Conservation (phyloP, 2,329 filamentous ascomycete genomes). For the Aspergillus cejpii region DNA sequence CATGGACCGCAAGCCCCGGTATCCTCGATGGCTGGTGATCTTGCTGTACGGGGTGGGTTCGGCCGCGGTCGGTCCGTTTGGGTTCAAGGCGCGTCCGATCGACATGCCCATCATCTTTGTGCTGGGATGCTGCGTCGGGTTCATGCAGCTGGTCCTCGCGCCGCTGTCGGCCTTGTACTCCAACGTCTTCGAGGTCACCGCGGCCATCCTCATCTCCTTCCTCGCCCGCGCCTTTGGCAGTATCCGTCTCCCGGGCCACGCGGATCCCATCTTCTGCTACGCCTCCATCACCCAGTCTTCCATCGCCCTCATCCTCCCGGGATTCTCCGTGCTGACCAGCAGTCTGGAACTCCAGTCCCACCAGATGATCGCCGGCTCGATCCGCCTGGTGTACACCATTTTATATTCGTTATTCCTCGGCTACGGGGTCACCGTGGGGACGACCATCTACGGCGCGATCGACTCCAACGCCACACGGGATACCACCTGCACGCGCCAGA, state of each 20-base stretch:
- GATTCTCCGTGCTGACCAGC: slow-evolving; percentile 54
- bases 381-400: slow-evolving; percentile 45
- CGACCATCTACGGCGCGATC: slow-evolving; percentile 54
- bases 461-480: slow-evolving; percentile 48
- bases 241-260: slow-evolving; percentile 39
- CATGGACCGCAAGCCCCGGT: slow-evolving; percentile 51
- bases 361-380: slow-evolving; percentile 59
- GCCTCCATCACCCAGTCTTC: slow-evolving; percentile 43
- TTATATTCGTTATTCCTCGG: slow-evolving; percentile 65
- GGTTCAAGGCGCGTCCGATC: slow-evolving; percentile 66
- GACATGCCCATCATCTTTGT: slow-evolving; percentile 48
- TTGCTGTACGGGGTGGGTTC: slow-evolving; percentile 67
- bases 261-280: slow-evolving; percentile 55
- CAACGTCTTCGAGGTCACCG: slow-evolving; percentile 37
- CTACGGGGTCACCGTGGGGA: slow-evolving; percentile 62
- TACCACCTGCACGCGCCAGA: slow-evolving; percentile 38
- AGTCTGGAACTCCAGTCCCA: slow-evolving; percentile 61
- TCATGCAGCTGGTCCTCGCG: slow-evolving; percentile 65
- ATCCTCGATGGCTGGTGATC: slow-evolving; percentile 48
- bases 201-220: slow-evolving; percentile 60
- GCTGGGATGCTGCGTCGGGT: slow-evolving; percentile 64
- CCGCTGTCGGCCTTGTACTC: slow-evolving; percentile 62
- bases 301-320: slow-evolving; percentile 63
- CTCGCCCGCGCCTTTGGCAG: slow-evolving; percentile 61
- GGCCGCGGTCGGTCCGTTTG: slow-evolving; percentile 67